phyloP scores from a whole-genome alignment of 768 basidiomycete genomes.

The Boletus sensibilis region DNA sequence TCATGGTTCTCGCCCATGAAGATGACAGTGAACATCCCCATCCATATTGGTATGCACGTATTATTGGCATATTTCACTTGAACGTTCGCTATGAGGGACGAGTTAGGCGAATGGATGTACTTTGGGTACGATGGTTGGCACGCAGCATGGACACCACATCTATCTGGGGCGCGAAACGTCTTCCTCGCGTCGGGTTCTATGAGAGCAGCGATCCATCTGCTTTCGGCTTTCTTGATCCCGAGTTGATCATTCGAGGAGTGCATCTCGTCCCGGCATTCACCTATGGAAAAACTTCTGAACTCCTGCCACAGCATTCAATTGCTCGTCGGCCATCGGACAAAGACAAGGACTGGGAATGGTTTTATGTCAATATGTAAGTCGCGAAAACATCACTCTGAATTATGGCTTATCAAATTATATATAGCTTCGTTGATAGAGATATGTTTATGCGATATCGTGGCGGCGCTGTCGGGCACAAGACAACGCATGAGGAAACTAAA shows the following conservation, averaged over 20 bases:
- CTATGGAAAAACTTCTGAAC: not conserved
- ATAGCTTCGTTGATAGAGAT: not conserved
- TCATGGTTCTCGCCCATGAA: slow-evolving; percentile 36
- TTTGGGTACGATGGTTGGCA: not conserved
- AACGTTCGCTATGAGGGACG: not conserved
- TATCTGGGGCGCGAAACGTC: not conserved
- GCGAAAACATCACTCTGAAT: fast-evolving
- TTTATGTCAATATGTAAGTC: not conserved
- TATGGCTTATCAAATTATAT: not conserved
- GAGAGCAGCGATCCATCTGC: not conserved
- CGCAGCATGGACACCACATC: not conserved
- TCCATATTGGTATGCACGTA: slow-evolving; percentile 37
- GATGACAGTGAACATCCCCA: slow-evolving; percentile 34
- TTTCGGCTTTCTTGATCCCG: not conserved
- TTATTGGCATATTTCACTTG: slow-evolving; percentile 8
- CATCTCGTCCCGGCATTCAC: not conserved
- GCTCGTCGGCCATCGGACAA: not conserved
- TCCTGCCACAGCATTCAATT: not conserved
- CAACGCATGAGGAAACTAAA: not conserved
- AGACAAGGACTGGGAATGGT: not conserved
- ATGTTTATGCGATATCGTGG: slow-evolving; percentile 3
- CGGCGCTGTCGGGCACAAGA: not conserved
- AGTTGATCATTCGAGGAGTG: not conserved
- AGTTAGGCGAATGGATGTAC: not conserved
- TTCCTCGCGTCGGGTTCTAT: not conserved